Evolutionary conservation across 176 grass and related monocot species (phyloP).

Genomic region (Zizania latifolia): DNA sequence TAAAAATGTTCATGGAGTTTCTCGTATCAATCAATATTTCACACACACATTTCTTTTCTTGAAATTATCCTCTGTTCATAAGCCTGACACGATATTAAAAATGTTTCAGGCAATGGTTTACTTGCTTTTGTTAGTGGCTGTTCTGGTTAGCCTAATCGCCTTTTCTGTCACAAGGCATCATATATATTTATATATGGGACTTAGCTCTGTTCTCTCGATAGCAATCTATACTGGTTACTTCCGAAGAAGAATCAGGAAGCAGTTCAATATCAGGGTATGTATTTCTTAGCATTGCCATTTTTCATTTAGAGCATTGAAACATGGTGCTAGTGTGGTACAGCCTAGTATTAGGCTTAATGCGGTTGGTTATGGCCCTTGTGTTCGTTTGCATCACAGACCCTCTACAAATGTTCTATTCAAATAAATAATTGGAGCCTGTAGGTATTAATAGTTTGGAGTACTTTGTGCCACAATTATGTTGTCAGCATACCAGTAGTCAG

Average conservation of each 20-base stretch:
- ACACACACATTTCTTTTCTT: not conserved
- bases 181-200: conserved; percentile 62
- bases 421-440: conserved; percentile 16
- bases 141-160: conserved; percentile 63
- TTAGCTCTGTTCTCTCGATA: conserved; percentile 59
- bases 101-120: conserved; percentile 61
- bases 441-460: not conserved
- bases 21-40: not conserved
- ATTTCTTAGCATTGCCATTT: conserved; percentile 15
- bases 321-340: not conserved
- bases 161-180: conserved; percentile 69
- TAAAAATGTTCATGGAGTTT: not conserved
- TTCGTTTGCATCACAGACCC: not conserved
- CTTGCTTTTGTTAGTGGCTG: conserved; percentile 51
- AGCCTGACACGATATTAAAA: conserved; percentile 23
- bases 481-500: not conserved
- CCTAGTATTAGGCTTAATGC: not conserved
- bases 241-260: conserved; percentile 75
- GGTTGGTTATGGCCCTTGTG: conserved; percentile 3
- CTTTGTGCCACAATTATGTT: not conserved
- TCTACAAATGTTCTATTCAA: not conserved
- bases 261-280: conserved; percentile 86
- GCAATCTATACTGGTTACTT: conserved; percentile 86
- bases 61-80: not conserved
- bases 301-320: conserved; percentile 5